Base-by-base conservation (phyloP, 208 protist species). In the Angomonas deanei region DNA sequence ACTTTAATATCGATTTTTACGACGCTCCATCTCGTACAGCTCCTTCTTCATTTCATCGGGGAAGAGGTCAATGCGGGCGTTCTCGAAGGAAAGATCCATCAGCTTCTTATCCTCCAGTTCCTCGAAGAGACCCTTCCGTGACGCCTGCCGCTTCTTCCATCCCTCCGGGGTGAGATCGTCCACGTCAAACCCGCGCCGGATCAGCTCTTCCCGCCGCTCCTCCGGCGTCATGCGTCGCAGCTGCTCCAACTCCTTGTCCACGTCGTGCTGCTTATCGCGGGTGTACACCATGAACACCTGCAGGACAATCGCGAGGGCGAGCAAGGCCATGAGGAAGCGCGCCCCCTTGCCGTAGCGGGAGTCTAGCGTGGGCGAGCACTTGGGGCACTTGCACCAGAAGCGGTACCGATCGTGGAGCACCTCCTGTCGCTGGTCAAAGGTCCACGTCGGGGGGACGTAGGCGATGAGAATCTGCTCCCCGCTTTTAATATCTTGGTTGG, bases 391-490 rank as follows among this genome's bases (percentile, higher is more conserved):
- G 71, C 89, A 95, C 81, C 85, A 90, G 49, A 95, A 95, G 21
- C 72, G 74, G 68, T 95, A 95, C 55, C 85, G 89, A 55, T 95
- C 89, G 74, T 92, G 86, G 33, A 95, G 68, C n/a, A 95, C 89
- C 66, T 95, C 88, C 72, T 95, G 89, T 23, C 89, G 83, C 64
- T 91, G 88, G 67, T 95, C 86, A 61, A 91, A 95, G 48, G 72
- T 75, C 86, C 89, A 95, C 17, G 72, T 63, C 31, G 83, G 70
- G 6, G 89, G 89, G 17, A 95, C 76, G 64, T 95, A 95, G 73
- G 78, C 87, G 63, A 95, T 92, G 24, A 91, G 60, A 13, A 95
- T 75, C 60, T 95, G 83, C 24, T 88, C 74, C 1, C 86, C 86
- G 0, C 69, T 70, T 42, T 70, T 68, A 53, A 95, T 92, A 47